phyloP scores from a whole-genome alignment of 306 rosid species.

The Argentina anserina region DNA sequence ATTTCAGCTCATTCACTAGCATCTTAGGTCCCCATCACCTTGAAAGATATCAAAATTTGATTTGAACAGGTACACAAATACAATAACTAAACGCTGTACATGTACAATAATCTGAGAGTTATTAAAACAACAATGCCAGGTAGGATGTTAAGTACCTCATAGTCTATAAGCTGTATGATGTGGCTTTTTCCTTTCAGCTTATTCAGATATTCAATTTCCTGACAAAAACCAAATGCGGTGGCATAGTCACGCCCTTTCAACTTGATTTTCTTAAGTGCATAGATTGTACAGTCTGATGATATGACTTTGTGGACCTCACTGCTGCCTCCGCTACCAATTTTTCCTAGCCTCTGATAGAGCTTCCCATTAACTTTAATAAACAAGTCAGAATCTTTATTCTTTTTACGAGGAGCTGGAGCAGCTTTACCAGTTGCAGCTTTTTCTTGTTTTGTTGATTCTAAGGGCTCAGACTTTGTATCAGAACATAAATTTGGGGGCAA shows the following conservation, averaged over 20 bases:
- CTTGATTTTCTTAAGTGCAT: slow-evolving; percentile 86
- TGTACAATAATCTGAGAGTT: slow-evolving; percentile 3
- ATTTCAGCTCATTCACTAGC: slow-evolving; percentile 3
- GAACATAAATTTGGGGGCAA: slow-evolving; percentile 36
- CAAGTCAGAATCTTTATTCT: slow-evolving; percentile 78
- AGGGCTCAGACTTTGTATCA: slow-evolving; percentile 49
- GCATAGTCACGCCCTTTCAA: slow-evolving; percentile 95
- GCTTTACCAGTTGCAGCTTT: slow-evolving; percentile 54
- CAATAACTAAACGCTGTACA: slow-evolving; percentile 4
- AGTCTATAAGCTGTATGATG: slow-evolving; percentile 87
- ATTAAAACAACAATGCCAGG: slow-evolving; percentile 15
- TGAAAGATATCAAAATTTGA: background rate
- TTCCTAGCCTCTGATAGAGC: slow-evolving; percentile 97
- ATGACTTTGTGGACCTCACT: slow-evolving; percentile 99
- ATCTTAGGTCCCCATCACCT: slow-evolving; percentile 6
- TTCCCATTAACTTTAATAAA: slow-evolving; percentile 91
- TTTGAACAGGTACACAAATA: background rate
- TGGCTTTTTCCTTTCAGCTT: slow-evolving; percentile 80
- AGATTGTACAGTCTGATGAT: slow-evolving; percentile 86
- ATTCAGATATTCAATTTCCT: slow-evolving; percentile 90
- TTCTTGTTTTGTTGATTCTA: slow-evolving; percentile 58
- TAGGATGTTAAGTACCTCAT: slow-evolving; percentile 58
- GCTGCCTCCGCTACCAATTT: slow-evolving; percentile 99
- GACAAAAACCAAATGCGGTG: slow-evolving; percentile 96
- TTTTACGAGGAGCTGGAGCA: slow-evolving; percentile 56